Conservation (phyloP, 2,329 filamentous ascomycete species). For the Colletotrichum sp. region DNA sequence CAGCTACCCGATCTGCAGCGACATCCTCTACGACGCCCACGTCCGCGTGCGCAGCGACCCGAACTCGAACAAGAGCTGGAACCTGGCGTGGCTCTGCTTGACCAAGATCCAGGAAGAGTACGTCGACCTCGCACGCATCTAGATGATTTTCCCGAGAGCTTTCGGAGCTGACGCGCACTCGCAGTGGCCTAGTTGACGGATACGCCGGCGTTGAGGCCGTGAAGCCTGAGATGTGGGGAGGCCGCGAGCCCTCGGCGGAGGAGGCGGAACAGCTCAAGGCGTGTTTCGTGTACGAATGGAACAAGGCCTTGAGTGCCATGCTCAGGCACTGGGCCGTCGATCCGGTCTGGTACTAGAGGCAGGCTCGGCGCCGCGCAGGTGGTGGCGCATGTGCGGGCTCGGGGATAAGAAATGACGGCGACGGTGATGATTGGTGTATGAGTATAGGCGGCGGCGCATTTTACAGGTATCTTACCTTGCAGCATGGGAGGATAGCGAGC, state of each 20-base stretch:
- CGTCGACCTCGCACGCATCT: conserved; percentile 29
- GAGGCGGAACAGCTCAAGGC: conserved; percentile 63
- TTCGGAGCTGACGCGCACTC: no score
- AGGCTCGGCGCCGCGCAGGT: neutral
- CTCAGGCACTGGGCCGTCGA: conserved; percentile 70
- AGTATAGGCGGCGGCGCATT: neutral
- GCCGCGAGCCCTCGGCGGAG: conserved; percentile 56
- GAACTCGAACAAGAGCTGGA: conserved; percentile 74
- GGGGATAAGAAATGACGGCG: conserved; percentile 38
- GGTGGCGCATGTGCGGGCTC: conserved; percentile 40
- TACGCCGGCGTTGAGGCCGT: conserved; percentile 67
- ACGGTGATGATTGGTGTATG: conserved; percentile 57
- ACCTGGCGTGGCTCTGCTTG: conserved; percentile 75
- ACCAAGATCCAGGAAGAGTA: conserved; percentile 70
- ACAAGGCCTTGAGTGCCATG: conserved; percentile 67
- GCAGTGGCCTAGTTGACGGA: conserved; percentile 62
- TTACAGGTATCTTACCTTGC: neutral
- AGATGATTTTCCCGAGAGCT: neutral
- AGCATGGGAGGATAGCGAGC: neutral
- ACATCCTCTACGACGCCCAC: conserved; percentile 70
- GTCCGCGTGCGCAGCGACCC: conserved; percentile 67
- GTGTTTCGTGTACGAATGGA: conserved; percentile 73
- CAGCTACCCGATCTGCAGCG: conserved; percentile 71
- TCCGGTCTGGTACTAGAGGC: conserved; percentile 51
- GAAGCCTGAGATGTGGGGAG: conserved; percentile 74